Percentiles rank a stretch among this genome's conserved stretches.
Conservation (phyloP, 2,329 filamentous ascomycete species). For the Penicillium corylophilum region DNA sequence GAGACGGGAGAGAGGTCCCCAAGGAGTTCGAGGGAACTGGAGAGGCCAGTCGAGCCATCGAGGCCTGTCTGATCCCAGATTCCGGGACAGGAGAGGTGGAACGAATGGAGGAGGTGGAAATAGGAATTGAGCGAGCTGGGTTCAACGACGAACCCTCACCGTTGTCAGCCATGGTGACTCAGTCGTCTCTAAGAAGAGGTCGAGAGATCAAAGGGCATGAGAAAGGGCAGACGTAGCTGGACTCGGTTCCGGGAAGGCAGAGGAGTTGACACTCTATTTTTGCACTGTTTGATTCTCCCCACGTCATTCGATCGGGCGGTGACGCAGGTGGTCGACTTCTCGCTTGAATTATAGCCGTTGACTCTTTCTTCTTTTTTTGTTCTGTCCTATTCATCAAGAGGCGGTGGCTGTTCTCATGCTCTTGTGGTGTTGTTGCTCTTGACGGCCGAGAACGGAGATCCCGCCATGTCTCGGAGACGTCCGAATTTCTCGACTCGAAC, state of each 20-base stretch:
- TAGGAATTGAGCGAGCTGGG: constrained; percentile 32
- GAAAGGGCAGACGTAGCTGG: constrained; percentile 1
- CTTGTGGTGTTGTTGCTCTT: constrained; percentile 5
- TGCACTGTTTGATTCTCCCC: constrained; percentile 32
- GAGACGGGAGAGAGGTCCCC: constrained; percentile 32
- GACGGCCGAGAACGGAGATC: constrained; percentile 19
- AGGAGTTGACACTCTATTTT: constrained; percentile 13
- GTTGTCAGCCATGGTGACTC: constrained; percentile 35
- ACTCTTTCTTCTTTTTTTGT: background rate
- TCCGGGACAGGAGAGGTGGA: constrained; percentile 42
- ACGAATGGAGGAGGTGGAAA: constrained; percentile 32
- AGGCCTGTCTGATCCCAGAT: constrained; percentile 49
- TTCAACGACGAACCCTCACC: constrained; percentile 38
- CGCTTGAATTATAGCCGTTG: background rate
- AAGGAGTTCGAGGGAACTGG: constrained; percentile 51
- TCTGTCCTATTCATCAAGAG: background rate
- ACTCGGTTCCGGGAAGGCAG: constrained; percentile 3
- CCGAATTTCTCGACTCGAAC: constrained; percentile 42
- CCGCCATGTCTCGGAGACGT: constrained; percentile 34
- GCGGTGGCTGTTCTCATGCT: constrained; percentile 1
- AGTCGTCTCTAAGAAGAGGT: constrained; percentile 8
- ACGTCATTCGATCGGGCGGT: constrained; percentile 22
- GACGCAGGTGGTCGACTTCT: constrained; percentile 30
- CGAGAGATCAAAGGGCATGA: background rate
- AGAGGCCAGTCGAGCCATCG: constrained; percentile 56